Evolutionary conservation across 2,329 filamentous ascomycete genomes (phyloP).

Genomic region (Talaromyces sp.): DNA sequence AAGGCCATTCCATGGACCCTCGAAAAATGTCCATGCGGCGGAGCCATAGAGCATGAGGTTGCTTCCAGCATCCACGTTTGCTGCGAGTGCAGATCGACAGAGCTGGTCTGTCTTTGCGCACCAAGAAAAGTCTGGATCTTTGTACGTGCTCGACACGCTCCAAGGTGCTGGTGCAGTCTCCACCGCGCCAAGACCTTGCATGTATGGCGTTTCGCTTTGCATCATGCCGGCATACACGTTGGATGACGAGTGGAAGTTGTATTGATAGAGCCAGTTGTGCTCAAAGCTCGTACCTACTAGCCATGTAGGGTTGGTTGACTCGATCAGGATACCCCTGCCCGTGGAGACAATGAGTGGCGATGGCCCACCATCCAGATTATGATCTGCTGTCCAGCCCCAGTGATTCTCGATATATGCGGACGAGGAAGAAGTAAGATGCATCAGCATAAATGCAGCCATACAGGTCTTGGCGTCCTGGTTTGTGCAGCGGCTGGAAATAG

Average conservation of each 20-base stretch:
- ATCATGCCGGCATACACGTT: slow-evolving; percentile 37
- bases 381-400: slow-evolving; percentile 44
- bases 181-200: slow-evolving; percentile 23
- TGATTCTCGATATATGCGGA: slow-evolving; percentile 51
- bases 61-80: slow-evolving; percentile 25
- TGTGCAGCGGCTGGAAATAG: slow-evolving; percentile 33
- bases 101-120: slow-evolving; percentile 21
- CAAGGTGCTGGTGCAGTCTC: slow-evolving; percentile 25
- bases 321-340: slow-evolving; percentile 37
- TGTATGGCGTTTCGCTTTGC: slow-evolving; percentile 31
- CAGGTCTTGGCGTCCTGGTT: slow-evolving; percentile 29
- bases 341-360: slow-evolving; percentile 26
- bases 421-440: slow-evolving; percentile 44
- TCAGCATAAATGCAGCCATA: slow-evolving; percentile 43
- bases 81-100: slow-evolving; percentile 24
- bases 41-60: slow-evolving; percentile 27
- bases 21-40: slow-evolving; percentile 30
- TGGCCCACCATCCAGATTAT: slow-evolving; percentile 41
- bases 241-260: slow-evolving; percentile 38
- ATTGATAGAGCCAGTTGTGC: slow-evolving; percentile 45
- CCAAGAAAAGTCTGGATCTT: slow-evolving; percentile 28
- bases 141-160: slow-evolving; percentile 16
- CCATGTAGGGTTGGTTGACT: slow-evolving; percentile 39
- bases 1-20: slow-evolving; percentile 13
- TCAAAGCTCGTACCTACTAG: slow-evolving; percentile 42